Evolutionary conservation across 306 rosid species (phyloP).

Genomic region (Cucumis cinereus): DNA sequence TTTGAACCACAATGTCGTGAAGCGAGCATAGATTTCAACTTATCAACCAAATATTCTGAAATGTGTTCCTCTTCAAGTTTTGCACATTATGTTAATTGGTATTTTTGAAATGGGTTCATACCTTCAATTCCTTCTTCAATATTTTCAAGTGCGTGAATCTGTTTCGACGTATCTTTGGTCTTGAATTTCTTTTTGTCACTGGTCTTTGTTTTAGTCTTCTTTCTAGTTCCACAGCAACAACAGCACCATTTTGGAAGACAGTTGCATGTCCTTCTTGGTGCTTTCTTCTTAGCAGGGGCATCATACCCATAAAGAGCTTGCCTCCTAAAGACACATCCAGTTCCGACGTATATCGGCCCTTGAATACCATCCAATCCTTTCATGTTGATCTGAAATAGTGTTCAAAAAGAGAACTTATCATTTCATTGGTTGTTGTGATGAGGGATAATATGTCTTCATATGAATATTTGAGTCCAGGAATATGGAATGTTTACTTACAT

Average conservation of each 20-base stretch:
- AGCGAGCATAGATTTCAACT: neutral
- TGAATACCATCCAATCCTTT: conserved; percentile 94
- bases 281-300: conserved; percentile 71
- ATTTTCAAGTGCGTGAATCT: conserved; percentile 52
- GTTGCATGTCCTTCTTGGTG: conserved; percentile 65
- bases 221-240: conserved; percentile 52
- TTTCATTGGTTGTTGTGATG: neutral
- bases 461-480: neutral
- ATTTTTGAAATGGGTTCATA: conserved; percentile 11
- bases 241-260: conserved; percentile 91
- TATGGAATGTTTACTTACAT: conserved; percentile 36
- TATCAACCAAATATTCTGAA: neutral
- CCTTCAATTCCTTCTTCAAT: conserved; percentile 78
- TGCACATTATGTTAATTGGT: neutral
- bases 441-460: neutral
- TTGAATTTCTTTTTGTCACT: conserved; percentile 41
- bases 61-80: neutral
- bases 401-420: conserved; percentile 6
- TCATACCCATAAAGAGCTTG: conserved; percentile 90
- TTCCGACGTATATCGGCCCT: conserved; percentile 93
- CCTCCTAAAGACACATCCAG: conserved; percentile 91
- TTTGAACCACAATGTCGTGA: conserved; percentile 6
- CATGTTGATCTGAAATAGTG: conserved; percentile 58
- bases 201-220: conserved; percentile 42
- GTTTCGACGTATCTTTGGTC: conserved; percentile 46